These are phyloP conservation scores for Astragalus glycyphyllos DNA, from an alignment of 306 rosid genomes.

Conservation along the genomic window DNA sequence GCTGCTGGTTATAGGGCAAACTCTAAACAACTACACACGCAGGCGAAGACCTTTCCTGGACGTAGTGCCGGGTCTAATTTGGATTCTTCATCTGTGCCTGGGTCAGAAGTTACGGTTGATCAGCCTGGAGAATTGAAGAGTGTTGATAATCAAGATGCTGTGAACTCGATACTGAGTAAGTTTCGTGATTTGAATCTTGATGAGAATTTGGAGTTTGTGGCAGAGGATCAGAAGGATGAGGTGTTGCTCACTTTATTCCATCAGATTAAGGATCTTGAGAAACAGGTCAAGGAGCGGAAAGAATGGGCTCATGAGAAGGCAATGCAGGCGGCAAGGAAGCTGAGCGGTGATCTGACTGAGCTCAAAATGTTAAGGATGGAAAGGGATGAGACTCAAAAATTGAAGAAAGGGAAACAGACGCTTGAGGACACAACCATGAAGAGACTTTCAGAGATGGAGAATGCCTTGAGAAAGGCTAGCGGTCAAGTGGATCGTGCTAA, in stretches of 20 bases:
- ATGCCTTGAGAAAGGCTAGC: conserved; percentile 89
- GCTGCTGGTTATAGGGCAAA: conserved; percentile 98
- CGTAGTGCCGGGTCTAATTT: conserved; percentile 38
- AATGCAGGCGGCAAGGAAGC: conserved; percentile 92
- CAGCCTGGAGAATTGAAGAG: conserved; percentile 58
- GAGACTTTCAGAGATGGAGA: conserved; percentile 93
- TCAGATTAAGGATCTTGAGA: conserved; percentile 90
- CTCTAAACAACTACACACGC: conserved; percentile 62
- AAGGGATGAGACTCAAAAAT: conserved; percentile 89
- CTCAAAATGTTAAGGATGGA: conserved; percentile 88
- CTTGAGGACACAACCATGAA: conserved; percentile 92
- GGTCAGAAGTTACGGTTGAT: conserved; percentile 50
- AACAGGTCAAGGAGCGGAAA: conserved; percentile 78
- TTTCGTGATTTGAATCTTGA: conserved; percentile 86
- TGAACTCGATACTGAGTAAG: conserved; percentile 77
- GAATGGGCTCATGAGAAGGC: conserved; percentile 99
- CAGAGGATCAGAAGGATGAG: conserved; percentile 93
- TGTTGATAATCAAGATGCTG: conserved; percentile 68
- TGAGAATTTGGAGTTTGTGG: conserved; percentile 78
- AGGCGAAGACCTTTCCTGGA: conserved; percentile 44
- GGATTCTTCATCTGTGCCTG: conserved; percentile 55
- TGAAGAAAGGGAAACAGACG: conserved; percentile 89
- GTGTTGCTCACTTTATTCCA: conserved; percentile 70
- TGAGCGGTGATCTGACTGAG: conserved; percentile 82
- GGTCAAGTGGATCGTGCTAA: conserved; percentile 92